A percentile compares a stretch with the other conserved stretches of the same genome.
Evolutionary conservation across 2,329 filamentous ascomycete genomes (phyloP).

Genomic region (Zymoseptoria tritici): DNA sequence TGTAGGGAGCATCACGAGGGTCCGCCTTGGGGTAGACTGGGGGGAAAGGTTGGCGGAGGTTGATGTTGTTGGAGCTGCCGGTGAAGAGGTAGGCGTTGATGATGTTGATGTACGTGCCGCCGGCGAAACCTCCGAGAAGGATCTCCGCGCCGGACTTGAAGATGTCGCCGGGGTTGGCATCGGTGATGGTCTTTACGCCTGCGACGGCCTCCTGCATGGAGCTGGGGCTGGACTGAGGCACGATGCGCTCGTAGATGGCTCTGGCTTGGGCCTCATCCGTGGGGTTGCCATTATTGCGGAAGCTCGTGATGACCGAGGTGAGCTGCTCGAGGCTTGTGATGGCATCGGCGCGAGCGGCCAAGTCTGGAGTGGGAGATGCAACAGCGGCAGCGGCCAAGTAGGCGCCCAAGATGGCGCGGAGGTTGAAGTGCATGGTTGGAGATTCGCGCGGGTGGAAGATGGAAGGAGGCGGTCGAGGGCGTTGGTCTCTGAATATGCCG

Average conservation of each 20-base stretch:
- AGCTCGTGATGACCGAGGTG: not conserved
- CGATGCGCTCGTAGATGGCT: constrained; percentile 20
- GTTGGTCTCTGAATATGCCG: not conserved
- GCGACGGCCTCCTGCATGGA: constrained; percentile 11
- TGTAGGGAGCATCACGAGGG: constrained; percentile 42
- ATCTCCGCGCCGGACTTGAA: constrained; percentile 16
- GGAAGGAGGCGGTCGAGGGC: not conserved
- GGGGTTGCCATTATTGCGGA: not conserved
- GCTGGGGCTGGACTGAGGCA: constrained; percentile 18
- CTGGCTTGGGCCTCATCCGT: not conserved
- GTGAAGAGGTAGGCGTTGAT: constrained; percentile 13
- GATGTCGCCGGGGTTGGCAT: constrained; percentile 16
- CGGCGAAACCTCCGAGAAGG: constrained; percentile 15
- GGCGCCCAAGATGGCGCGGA: constrained; percentile 2
- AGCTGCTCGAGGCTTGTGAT: not conserved
- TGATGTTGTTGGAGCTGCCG: constrained; percentile 23
- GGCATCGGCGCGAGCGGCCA: not conserved
- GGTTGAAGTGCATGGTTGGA: not conserved
- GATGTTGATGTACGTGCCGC: constrained; percentile 14
- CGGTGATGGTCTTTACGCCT: constrained; percentile 11
- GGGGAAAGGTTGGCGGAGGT: constrained; percentile 13
- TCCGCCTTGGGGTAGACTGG: constrained; percentile 33
- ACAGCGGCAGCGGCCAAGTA: constrained; percentile 8
- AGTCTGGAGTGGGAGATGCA: constrained; percentile 12
- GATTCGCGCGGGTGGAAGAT: not conserved